These are phyloP conservation scores for Otatea glauca DNA, from an alignment of 176 grass and related monocot species.

Conservation along the genomic window DNA sequence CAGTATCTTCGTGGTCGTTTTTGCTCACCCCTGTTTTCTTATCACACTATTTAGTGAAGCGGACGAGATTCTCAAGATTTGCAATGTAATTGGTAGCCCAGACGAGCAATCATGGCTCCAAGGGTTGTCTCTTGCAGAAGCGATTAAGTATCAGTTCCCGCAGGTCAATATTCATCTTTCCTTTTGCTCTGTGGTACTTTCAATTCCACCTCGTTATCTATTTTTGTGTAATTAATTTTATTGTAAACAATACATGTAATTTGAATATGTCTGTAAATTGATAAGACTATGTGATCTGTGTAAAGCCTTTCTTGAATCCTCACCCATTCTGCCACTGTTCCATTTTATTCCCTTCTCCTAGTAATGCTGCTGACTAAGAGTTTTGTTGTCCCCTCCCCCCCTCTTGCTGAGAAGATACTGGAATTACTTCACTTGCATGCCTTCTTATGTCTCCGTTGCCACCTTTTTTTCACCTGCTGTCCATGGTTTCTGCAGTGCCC, in stretches of 20 bases:
- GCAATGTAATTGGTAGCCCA: constrained; percentile 87
- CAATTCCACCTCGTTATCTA: neutral
- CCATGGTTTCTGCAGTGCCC: neutral
- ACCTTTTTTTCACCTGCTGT: constrained; percentile 1
- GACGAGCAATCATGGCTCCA: constrained; percentile 80
- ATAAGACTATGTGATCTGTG: constrained; percentile 16
- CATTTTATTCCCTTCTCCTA: constrained; percentile 5
- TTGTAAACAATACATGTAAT: neutral
- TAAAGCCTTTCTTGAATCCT: constrained; percentile 24
- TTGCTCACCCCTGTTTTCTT: constrained; percentile 35
- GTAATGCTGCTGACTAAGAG: neutral
- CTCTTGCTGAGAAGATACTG: neutral
- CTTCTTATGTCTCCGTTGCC: neutral
- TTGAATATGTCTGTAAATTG: neutral
- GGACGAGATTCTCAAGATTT: constrained; percentile 94
- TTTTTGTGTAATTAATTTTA: constrained; percentile 34
- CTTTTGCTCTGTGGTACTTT: neutral
- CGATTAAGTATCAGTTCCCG: constrained; percentile 91
- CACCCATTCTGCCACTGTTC: neutral
- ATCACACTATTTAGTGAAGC: constrained; percentile 69
- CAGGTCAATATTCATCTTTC: constrained; percentile 55
- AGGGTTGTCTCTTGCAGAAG: constrained; percentile 81
- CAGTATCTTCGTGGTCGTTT: constrained; percentile 11
- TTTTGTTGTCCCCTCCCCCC: neutral
- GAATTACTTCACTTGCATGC: constrained; percentile 18